Percentiles rank a stretch among this genome's conserved stretches.
phyloP scores from a whole-genome alignment of 495 filamentous ascomycete genomes.

The Bathelium albidoporum region DNA sequence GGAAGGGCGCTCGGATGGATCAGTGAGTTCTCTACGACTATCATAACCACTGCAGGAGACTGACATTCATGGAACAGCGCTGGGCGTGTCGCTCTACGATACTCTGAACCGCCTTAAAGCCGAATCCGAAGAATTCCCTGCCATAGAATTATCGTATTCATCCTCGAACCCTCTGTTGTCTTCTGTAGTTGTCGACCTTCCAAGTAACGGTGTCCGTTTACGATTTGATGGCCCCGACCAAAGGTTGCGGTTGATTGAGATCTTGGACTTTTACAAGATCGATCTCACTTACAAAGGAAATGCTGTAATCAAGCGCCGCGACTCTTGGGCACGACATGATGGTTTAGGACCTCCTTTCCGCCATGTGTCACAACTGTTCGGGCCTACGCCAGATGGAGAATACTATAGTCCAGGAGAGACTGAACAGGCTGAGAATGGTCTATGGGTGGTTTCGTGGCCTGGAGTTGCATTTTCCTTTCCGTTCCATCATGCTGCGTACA shows the following conservation, averaged over 20 bases:
- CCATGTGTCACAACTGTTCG: conserved; percentile 84
- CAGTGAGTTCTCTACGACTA: too few species aligned
- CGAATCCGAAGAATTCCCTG: conserved; percentile 68
- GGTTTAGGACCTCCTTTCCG: conserved; percentile 66
- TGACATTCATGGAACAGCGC: conserved; percentile 38
- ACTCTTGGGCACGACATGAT: conserved; percentile 21
- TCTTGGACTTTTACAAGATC: conserved; percentile 81
- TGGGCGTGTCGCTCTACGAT: conserved; percentile 85
- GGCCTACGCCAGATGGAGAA: conserved; percentile 85
- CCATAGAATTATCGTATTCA: conserved; percentile 71
- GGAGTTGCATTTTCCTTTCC: conserved; percentile 89
- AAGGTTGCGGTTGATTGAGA: conserved; percentile 78
- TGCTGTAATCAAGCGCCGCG: conserved; percentile 61
- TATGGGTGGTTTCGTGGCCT: conserved; percentile 84
- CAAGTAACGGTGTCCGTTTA: conserved; percentile 75
- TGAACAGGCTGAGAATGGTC: conserved; percentile 43
- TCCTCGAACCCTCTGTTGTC: conserved; percentile 55
- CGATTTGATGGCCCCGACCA: conserved; percentile 93
- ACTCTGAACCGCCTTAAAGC: conserved; percentile 75
- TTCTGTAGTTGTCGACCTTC: conserved; percentile 62
- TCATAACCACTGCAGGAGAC: too few species aligned
- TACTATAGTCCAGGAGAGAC: conserved; percentile 53
- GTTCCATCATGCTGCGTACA: conserved; percentile 64
- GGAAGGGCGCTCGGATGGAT: conserved; percentile 3
- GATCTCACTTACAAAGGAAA: conserved; percentile 73